A percentile compares a stretch with the other conserved stretches of the same genome.
Conservation (phyloP, 1,284 basidiomycete species). For the Vanrija pseudolonga region DNA sequence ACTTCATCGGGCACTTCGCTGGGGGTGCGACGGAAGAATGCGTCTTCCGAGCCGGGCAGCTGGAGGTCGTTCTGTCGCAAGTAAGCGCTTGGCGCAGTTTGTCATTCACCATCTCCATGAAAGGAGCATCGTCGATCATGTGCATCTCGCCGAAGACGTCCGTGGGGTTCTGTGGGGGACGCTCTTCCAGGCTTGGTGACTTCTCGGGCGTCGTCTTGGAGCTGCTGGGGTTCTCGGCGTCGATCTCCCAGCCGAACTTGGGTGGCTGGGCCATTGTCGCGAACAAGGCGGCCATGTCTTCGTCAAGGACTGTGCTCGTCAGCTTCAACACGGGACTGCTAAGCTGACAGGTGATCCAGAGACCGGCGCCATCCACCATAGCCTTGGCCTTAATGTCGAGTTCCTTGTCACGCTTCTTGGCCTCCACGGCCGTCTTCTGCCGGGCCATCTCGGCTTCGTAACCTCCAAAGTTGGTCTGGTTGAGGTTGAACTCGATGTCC, state of each 20-base stretch:
- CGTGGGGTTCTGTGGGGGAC: no score
- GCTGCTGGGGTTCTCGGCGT: constrained; percentile 5
- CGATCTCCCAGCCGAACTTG: constrained; percentile 34
- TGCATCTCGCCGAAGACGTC: no score
- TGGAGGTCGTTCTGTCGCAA: background rate
- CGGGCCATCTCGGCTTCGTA: constrained; percentile 22
- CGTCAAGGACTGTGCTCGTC: constrained; percentile 25
- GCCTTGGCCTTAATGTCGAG: constrained; percentile 7
- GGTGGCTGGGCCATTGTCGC: constrained; percentile 10
- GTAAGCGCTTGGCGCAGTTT: background rate
- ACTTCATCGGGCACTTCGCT: no score
- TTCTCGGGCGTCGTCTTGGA: background rate
- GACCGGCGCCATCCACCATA: constrained; percentile 26
- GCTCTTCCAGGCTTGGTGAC: no score
- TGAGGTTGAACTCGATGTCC: constrained; percentile 14
- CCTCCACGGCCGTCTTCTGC: constrained; percentile 1
- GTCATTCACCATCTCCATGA: no score
- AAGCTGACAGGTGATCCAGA: constrained; percentile 25
- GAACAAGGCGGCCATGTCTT: constrained; percentile 27
- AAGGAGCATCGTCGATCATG: no score
- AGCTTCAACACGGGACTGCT: background rate
- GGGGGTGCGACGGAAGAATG: no score
- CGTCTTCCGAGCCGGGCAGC: no score
- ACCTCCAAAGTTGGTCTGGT: constrained; percentile 6
- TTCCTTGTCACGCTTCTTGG: constrained; percentile 12